These are phyloP conservation scores for Plasmodium yoelii DNA, from an alignment of 169 alveolate species.

Conservation along the genomic window DNA sequence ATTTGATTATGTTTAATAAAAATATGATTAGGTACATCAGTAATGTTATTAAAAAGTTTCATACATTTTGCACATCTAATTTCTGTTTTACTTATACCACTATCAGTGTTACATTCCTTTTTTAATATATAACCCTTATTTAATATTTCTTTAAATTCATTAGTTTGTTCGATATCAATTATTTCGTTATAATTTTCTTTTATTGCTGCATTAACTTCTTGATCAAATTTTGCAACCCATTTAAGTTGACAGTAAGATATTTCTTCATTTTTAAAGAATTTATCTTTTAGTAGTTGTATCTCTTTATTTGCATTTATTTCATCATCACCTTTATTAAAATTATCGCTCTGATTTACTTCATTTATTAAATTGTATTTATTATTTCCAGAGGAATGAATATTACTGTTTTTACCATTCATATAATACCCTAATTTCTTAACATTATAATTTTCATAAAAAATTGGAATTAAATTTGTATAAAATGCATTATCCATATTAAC, in stretches of 20 bases:
- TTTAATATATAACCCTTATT: constrained; percentile 39
- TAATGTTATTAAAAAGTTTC: constrained; percentile 53
- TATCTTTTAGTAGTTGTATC: constrained; percentile 12
- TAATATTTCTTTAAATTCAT: constrained; percentile 42
- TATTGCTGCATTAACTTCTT: constrained; percentile 51
- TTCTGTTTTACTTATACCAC: constrained; percentile 9
- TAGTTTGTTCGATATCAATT: constrained; percentile 66
- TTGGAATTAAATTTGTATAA: constrained; percentile 29
- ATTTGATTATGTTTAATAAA: constrained; percentile 59
- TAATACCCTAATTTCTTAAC: constrained; percentile 12
- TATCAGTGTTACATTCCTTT: not conserved
- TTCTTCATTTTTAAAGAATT: not conserved
- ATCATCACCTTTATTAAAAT: not conserved
- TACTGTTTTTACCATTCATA: not conserved
- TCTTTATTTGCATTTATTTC: not conserved
- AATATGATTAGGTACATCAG: constrained; percentile 73
- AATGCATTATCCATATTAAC: constrained; percentile 40
- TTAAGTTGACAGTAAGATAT: constrained; percentile 46
- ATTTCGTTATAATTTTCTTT: constrained; percentile 42
- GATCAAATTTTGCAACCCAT: constrained; percentile 59
- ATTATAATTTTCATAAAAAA: constrained; percentile 68
- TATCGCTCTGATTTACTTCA: not conserved
- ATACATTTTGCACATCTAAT: constrained; percentile 72
- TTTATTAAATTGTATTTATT: not conserved
- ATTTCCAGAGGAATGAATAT: not conserved